phyloP scores from a whole-genome alignment of 2,329 filamentous ascomycete genomes.

The Ophiocordyceps camponoti-saundersi region DNA sequence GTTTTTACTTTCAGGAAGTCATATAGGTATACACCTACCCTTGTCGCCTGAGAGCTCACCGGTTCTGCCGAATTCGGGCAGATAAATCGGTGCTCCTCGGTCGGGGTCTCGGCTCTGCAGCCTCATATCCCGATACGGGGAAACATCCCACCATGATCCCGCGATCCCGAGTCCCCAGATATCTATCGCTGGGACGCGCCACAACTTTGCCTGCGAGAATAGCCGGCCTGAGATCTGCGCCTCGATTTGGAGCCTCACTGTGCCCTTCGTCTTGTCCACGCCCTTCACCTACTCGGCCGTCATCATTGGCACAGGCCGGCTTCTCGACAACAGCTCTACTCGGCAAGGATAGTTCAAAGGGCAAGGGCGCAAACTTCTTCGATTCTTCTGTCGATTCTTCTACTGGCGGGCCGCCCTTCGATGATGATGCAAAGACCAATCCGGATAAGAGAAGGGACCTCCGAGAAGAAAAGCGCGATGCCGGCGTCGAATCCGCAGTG shows the following conservation, averaged over 20 bases:
- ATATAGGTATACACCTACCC: no score
- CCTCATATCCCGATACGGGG: neutral
- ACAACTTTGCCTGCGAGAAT: conserved; percentile 9
- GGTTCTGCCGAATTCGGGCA: neutral
- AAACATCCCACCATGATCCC: conserved; percentile 18
- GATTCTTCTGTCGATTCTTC: conserved; percentile 24
- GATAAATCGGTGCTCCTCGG: neutral
- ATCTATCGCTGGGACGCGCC: conserved; percentile 19
- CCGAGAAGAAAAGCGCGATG: conserved; percentile 22
- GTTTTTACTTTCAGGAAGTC: no score
- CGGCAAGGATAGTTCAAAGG: conserved; percentile 14
- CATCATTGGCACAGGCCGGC: conserved; percentile 11
- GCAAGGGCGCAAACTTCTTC: conserved; percentile 30
- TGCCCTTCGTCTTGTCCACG: conserved; percentile 12
- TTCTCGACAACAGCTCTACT: conserved; percentile 20
- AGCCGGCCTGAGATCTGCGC: conserved; percentile 6
- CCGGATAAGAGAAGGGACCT: conserved; percentile 27
- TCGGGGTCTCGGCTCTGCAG: neutral
- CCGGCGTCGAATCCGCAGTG: conserved; percentile 22
- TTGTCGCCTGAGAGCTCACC: no score
- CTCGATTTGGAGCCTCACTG: conserved; percentile 12
- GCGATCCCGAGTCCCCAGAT: conserved; percentile 21
- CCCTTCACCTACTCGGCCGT: conserved; percentile 13
- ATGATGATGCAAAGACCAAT: conserved; percentile 35
- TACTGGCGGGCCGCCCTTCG: conserved; percentile 27